Evolutionary conservation across 2,329 filamentous ascomycete genomes (phyloP).

Genomic region (Trichocomaceae sp.): DNA sequence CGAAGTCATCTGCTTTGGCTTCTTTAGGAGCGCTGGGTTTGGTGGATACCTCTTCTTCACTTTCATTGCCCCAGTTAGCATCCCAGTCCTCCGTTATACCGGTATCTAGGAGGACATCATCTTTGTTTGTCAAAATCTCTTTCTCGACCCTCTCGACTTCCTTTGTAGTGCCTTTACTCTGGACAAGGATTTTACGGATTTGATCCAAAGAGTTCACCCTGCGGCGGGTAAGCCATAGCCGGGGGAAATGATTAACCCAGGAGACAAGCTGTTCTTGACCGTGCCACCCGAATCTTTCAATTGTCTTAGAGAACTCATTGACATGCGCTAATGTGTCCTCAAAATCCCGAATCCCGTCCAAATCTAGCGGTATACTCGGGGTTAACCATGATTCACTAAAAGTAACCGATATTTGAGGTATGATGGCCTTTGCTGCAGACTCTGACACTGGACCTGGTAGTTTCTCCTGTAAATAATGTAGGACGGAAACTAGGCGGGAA

Average conservation of each 20-base stretch:
- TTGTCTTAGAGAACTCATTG: constrained; percentile 54
- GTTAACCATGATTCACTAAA: constrained; percentile 71
- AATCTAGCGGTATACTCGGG: constrained; percentile 65
- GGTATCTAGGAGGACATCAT: constrained; percentile 57
- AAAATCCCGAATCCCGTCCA: constrained; percentile 65
- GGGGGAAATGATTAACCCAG: constrained; percentile 75
- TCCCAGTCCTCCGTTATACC: constrained; percentile 61
- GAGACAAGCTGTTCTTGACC: constrained; percentile 58
- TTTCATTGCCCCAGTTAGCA: constrained; percentile 69
- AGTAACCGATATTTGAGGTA: constrained; percentile 61
- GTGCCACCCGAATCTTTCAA: constrained; percentile 59
- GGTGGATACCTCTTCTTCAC: constrained; percentile 32
- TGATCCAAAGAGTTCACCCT: constrained; percentile 71
- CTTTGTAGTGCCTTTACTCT: constrained; percentile 60
- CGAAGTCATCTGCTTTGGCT: constrained; percentile 29
- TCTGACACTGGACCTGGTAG: constrained; percentile 45
- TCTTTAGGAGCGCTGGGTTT: constrained; percentile 6
- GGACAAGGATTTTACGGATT: constrained; percentile 62
- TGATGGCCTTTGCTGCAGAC: constrained; percentile 61
- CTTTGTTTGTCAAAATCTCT: constrained; percentile 65
- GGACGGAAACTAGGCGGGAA: constrained; percentile 37
- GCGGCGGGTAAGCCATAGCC: constrained; percentile 78
- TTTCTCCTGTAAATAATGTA: constrained; percentile 46
- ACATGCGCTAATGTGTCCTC: constrained; percentile 62
- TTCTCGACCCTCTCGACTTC: constrained; percentile 79